A percentile compares a stretch with the other conserved stretches of the same genome.
Evolutionary conservation across 148 eudicot species (phyloP).

Genomic region (Rhododendron simsii): DNA sequence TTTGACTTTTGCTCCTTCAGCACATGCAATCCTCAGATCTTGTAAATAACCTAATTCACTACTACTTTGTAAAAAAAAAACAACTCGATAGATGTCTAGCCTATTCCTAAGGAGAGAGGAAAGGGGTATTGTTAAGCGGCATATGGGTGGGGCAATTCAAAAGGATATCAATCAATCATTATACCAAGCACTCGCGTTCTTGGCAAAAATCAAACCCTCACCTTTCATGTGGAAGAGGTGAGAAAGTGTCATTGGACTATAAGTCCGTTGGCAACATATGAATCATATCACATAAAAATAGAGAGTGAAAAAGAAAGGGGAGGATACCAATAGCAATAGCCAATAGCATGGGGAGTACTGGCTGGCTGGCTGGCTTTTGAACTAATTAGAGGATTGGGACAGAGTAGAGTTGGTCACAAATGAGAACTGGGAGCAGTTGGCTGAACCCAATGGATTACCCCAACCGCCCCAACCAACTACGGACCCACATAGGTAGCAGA

Average conservation of each 20-base stretch:
- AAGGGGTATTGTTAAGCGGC: too few species aligned
- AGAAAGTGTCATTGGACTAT: too few species aligned
- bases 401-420: not conserved
- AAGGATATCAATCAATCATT: too few species aligned
- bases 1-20: not conserved
- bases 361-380: not conserved
- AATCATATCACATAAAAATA: too few species aligned
- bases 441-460: not conserved
- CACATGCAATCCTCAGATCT: not conserved
- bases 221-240: not conserved
- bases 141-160: too few species aligned
- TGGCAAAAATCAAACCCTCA: too few species aligned
- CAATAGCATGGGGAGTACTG: not conserved
- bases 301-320: not conserved
- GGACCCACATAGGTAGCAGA: not conserved
- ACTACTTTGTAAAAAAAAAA: not conserved
- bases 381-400: not conserved
- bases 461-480: slow-evolving; percentile 9
- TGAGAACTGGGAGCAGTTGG: slow-evolving; percentile 20
- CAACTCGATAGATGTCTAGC: too few species aligned
- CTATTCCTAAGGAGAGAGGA: too few species aligned
- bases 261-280: too few species aligned
- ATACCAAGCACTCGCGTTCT: too few species aligned
- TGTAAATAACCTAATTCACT: not conserved
- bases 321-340: not conserved